These are phyloP conservation scores for Rhodotorula taiwanensis DNA, from an alignment of 768 basidiomycete genomes.

Conservation along the genomic window DNA sequence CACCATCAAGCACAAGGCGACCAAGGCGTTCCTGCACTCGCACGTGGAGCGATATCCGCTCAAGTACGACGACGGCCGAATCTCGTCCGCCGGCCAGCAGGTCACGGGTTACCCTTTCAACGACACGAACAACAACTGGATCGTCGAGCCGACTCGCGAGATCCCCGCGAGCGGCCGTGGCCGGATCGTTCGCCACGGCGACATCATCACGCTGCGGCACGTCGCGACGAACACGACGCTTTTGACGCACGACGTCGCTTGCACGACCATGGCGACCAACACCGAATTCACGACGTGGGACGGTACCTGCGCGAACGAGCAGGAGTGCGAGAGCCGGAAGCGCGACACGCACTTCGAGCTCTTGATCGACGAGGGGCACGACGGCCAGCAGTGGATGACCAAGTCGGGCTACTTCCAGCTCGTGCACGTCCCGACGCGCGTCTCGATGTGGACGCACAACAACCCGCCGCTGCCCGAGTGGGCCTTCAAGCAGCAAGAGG, in stretches of 20 bases:
- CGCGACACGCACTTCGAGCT: constrained; percentile 87
- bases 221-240: constrained; percentile 73
- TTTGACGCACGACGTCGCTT: constrained; percentile 94
- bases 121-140: constrained; percentile 93
- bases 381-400: constrained; percentile 81
- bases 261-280: constrained; percentile 92
- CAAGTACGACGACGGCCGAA: constrained; percentile 88
- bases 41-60: constrained; percentile 85
- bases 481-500: constrained; percentile 94
- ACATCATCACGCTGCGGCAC: constrained; percentile 81
- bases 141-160: constrained; percentile 87
- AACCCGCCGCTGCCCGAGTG: constrained; percentile 77
- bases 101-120: constrained; percentile 74
- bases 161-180: constrained; percentile 90
- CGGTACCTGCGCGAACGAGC: constrained; percentile 57
- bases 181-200: constrained; percentile 80
- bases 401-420: constrained; percentile 90
- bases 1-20: constrained; percentile 81
- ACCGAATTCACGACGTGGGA: constrained; percentile 95
- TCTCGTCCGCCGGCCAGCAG: constrained; percentile 54
- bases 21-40: constrained; percentile 88
- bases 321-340: constrained; percentile 51
- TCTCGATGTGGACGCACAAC: constrained; percentile 86
- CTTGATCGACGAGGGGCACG: constrained; percentile 61
- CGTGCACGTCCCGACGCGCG: constrained; percentile 78